phyloP scores from a whole-genome alignment of 208 protist genomes.

The Wallacemonas rigidus region DNA sequence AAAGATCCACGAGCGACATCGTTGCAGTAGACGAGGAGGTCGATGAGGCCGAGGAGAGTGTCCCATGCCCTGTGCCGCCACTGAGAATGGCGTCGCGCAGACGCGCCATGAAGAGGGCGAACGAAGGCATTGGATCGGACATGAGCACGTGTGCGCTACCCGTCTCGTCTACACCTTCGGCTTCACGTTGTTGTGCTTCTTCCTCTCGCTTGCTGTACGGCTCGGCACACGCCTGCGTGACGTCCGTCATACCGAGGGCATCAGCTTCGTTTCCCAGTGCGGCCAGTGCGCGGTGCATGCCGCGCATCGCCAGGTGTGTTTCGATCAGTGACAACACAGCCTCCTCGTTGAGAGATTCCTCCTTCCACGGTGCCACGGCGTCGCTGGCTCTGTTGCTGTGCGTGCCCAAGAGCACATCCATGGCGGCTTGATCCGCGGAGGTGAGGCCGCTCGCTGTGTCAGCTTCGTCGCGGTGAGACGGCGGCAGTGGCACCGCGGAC shows the following conservation, averaged over 20 bases:
- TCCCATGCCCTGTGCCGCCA: background rate
- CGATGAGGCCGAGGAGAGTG: background rate
- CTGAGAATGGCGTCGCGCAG: conserved; percentile 19
- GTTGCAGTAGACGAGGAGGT: background rate
- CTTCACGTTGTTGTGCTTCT: too few species aligned
- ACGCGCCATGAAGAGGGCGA: conserved; percentile 22
- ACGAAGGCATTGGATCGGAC: background rate
- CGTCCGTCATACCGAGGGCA: background rate
- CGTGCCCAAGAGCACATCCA: too few species aligned
- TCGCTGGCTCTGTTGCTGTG: too few species aligned
- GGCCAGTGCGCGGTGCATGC: conserved; percentile 23
- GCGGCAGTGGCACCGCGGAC: too few species aligned
- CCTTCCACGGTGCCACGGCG: conserved; percentile 16
- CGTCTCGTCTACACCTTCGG: too few species aligned
- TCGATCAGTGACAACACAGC: background rate
- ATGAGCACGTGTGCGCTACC: too few species aligned
- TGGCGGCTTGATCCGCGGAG: too few species aligned
- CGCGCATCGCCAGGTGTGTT: background rate
- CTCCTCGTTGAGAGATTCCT: background rate
- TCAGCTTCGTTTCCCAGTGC: conserved; percentile 20
- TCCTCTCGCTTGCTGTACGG: too few species aligned
- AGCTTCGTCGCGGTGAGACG: too few species aligned
- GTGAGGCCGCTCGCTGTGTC: too few species aligned
- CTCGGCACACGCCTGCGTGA: background rate
- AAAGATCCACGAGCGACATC: background rate